phyloP scores from a whole-genome alignment of 352 stramenopile genomes.

The Globisporangium megalacanthum region DNA sequence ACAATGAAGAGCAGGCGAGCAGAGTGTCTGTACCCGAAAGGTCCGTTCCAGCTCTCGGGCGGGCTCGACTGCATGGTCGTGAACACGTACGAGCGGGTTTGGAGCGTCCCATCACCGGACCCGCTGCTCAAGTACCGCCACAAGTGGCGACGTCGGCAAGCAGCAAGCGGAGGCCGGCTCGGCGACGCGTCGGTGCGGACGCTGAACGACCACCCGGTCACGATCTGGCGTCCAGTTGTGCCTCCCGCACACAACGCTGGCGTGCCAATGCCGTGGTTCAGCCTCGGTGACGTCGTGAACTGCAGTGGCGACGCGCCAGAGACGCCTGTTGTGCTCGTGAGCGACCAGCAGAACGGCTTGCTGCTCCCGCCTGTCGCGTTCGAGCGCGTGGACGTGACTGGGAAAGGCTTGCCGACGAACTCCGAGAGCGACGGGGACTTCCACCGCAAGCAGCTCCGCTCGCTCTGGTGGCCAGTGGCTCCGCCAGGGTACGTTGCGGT shows the following conservation, averaged over 20 bases:
- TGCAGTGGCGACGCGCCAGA: slow-evolving; percentile 54
- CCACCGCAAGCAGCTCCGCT: slow-evolving; percentile 78
- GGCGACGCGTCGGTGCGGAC: slow-evolving; percentile 34
- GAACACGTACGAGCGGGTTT: slow-evolving; percentile 73
- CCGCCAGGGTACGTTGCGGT: slow-evolving; percentile 71
- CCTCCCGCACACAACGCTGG: slow-evolving; percentile 31
- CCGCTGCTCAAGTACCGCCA: slow-evolving; percentile 73
- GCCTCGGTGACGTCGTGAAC: slow-evolving; percentile 65
- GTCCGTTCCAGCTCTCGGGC: slow-evolving; percentile 57
- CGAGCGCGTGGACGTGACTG: slow-evolving; percentile 77
- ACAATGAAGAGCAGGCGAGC: slow-evolving; percentile 27
- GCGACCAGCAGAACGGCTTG: slow-evolving; percentile 41
- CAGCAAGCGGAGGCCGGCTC: not conserved
- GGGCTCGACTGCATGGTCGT: slow-evolving; percentile 73
- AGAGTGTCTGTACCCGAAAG: slow-evolving; percentile 61
- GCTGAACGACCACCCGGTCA: slow-evolving; percentile 47
- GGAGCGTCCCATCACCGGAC: slow-evolving; percentile 75
- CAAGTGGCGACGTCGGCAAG: slow-evolving; percentile 68
- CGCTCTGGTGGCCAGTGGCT: slow-evolving; percentile 78
- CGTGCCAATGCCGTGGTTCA: slow-evolving; percentile 48
- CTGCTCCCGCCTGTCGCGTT: slow-evolving; percentile 64
- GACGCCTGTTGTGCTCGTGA: slow-evolving; percentile 50
- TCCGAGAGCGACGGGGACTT: slow-evolving; percentile 68
- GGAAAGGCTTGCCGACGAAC: slow-evolving; percentile 75
- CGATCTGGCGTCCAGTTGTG: slow-evolving; percentile 65